Conservation (phyloP, 1,139 yeast species). For the Nakaseomyces nivariensis region DNA sequence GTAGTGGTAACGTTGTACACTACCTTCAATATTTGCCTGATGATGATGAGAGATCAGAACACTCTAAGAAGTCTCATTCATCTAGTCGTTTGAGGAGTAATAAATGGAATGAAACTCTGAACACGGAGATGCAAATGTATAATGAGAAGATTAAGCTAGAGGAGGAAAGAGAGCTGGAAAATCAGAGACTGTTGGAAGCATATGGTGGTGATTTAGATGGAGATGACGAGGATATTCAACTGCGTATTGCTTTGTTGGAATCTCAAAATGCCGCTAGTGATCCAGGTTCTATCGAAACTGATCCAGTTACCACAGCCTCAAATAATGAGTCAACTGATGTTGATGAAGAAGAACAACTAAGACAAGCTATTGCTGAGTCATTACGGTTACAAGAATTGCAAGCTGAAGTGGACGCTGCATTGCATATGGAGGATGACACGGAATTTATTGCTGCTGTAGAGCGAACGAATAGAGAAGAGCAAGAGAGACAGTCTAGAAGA, state of each 20-base stretch:
- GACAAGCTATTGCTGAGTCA: conserved; percentile 21
- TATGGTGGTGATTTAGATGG: conserved; percentile 29
- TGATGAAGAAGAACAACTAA: conserved; percentile 17
- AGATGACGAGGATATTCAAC: conserved; percentile 36
- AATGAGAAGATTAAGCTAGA: conserved; percentile 26
- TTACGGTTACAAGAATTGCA: conserved; percentile 36
- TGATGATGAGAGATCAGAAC: conserved; percentile 5
- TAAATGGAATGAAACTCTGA: conserved; percentile 24
- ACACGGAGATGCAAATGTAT: conserved; percentile 24
- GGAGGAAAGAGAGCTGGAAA: conserved; percentile 16
- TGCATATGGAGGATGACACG: conserved; percentile 27
- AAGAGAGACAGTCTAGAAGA: conserved; percentile 2
- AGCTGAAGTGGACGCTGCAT: conserved; percentile 22
- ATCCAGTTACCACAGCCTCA: conserved; percentile 5
- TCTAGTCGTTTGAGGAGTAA: conserved; percentile 13
- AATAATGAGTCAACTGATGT: conserved; percentile 3
- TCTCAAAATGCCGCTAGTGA: conserved; percentile 16
- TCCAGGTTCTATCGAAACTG: conserved; percentile 9
- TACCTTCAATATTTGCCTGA: conserved; percentile 22
- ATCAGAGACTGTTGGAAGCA: conserved; percentile 16
- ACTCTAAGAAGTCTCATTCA: not conserved
- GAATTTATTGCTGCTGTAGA: conserved; percentile 32
- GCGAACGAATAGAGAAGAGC: conserved; percentile 10
- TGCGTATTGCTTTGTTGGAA: conserved; percentile 35
- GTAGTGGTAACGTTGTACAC: conserved; percentile 25